Evolutionary conservation across 805 yeast species (phyloP).

Genomic region (Yamadazyma sp.): DNA sequence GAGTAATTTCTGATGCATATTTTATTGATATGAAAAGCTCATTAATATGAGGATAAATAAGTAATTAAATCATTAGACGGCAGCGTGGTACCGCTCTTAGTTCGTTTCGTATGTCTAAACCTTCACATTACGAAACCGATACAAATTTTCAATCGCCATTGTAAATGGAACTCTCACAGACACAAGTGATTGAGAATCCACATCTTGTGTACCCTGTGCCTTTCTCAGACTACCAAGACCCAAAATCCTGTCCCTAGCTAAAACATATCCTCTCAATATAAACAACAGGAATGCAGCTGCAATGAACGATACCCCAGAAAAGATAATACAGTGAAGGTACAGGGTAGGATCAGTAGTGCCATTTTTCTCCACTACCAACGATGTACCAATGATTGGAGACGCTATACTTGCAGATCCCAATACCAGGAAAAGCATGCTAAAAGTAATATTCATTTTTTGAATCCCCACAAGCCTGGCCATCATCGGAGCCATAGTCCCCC

Average conservation of each 20-base stretch:
- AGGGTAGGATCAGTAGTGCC: slow-evolving; percentile 39
- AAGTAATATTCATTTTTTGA: slow-evolving; percentile 46
- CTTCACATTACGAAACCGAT: slow-evolving; percentile 7
- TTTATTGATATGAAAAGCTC: slow-evolving; percentile 1
- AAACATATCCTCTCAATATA: slow-evolving; percentile 54
- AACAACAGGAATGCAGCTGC: slow-evolving; percentile 44
- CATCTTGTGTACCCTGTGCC: not conserved
- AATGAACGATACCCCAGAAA: slow-evolving; percentile 56
- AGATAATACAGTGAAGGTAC: slow-evolving; percentile 54
- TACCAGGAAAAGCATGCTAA: slow-evolving; percentile 54
- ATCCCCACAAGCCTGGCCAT: slow-evolving; percentile 55
- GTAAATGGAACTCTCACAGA: slow-evolving; percentile 1
- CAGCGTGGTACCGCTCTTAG: no score
- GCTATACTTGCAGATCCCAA: slow-evolving; percentile 52
- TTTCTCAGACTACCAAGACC: slow-evolving; percentile 6
- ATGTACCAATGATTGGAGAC: slow-evolving; percentile 61
- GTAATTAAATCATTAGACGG: no score
- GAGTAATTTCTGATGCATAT: not conserved
- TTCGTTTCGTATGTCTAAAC: not conserved
- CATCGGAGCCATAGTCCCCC: slow-evolving; percentile 55
- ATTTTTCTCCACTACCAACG: slow-evolving; percentile 38
- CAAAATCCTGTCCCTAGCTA: slow-evolving; percentile 43
- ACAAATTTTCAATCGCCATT: not conserved
- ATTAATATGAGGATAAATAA: no score
- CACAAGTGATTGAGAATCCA: slow-evolving; percentile 2